Evolutionary conservation across 106 monocot genomes (phyloP).

Genomic region (Vanilla planifolia): DNA sequence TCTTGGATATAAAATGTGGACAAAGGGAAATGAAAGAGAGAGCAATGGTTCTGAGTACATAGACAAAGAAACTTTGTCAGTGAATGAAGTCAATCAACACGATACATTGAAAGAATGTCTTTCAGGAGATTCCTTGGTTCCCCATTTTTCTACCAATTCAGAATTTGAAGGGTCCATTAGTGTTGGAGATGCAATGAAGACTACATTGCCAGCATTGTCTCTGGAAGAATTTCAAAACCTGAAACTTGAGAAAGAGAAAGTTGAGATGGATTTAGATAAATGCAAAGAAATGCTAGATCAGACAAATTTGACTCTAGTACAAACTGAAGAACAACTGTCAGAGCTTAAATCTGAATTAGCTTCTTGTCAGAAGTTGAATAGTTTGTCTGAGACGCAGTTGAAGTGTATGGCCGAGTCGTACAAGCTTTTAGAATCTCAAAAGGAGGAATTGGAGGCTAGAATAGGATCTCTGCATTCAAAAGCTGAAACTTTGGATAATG

Average conservation of each 20-base stretch:
- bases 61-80: constrained; percentile 22
- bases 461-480: constrained; percentile 38
- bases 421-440: constrained; percentile 53
- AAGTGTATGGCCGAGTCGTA: constrained; percentile 97
- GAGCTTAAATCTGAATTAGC: constrained; percentile 48
- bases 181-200: background rate
- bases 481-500: constrained; percentile 45
- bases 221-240: constrained; percentile 53
- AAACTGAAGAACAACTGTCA: constrained; percentile 23
- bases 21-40: constrained; percentile 7
- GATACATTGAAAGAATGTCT: constrained; percentile 3
- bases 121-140: background rate
- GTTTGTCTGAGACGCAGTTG: constrained; percentile 83
- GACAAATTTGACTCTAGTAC: background rate
- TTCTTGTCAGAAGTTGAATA: constrained; percentile 64
- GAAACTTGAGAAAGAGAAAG: constrained; percentile 52
- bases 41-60: constrained; percentile 15
- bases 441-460: constrained; percentile 54
- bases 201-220: background rate
- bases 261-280: constrained; percentile 1
- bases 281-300: constrained; percentile 28
- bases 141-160: background rate
- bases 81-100: constrained; percentile 11
- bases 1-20: background rate
- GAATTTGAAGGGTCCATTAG: constrained; percentile 1